phyloP scores from a whole-genome alignment of 306 rosid genomes.

The Cyclanthera cordifolia region DNA sequence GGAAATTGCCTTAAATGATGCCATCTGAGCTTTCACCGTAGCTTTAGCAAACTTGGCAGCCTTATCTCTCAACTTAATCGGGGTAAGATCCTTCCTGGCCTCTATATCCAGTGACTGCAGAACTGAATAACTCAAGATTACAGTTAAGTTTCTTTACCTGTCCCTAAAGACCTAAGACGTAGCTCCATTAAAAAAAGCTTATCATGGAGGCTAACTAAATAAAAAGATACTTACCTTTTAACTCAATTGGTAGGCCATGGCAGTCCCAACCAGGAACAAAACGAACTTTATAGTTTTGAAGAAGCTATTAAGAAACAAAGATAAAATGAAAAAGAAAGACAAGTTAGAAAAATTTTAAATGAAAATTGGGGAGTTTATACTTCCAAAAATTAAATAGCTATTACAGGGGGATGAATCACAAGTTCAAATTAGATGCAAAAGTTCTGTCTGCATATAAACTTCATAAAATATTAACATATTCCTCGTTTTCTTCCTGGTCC shows the following conservation, averaged over 20 bases:
- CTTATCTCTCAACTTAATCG: slow-evolving; percentile 81
- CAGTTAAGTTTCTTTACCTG: slow-evolving; percentile 10
- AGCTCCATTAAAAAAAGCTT: neutral
- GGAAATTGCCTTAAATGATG: slow-evolving; percentile 69
- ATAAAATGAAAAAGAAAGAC: slow-evolving; percentile 15
- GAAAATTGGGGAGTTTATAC: neutral
- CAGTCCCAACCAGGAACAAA: slow-evolving; percentile 99
- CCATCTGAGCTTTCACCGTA: slow-evolving; percentile 80
- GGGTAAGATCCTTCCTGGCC: slow-evolving; percentile 70
- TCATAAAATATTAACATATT: neutral
- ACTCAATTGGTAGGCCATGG: slow-evolving; percentile 96
- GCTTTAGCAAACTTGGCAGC: slow-evolving; percentile 93
- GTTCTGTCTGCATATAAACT: neutral
- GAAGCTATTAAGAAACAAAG: slow-evolving; percentile 47
- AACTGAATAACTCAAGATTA: slow-evolving; percentile 57
- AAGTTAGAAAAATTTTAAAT: neutral
- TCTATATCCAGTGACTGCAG: slow-evolving; percentile 87
- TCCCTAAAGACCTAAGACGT: slow-evolving; percentile 1
- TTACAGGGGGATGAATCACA: neutral
- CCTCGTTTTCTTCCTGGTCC: neutral
- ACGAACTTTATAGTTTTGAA: slow-evolving; percentile 79
- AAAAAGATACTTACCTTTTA: slow-evolving; percentile 64
- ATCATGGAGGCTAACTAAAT: neutral
- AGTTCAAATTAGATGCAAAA: neutral
- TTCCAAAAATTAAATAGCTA: neutral